Base-by-base conservation (phyloP, 1,284 basidiomycete species). In the Papiliotrema nemorosa region DNA sequence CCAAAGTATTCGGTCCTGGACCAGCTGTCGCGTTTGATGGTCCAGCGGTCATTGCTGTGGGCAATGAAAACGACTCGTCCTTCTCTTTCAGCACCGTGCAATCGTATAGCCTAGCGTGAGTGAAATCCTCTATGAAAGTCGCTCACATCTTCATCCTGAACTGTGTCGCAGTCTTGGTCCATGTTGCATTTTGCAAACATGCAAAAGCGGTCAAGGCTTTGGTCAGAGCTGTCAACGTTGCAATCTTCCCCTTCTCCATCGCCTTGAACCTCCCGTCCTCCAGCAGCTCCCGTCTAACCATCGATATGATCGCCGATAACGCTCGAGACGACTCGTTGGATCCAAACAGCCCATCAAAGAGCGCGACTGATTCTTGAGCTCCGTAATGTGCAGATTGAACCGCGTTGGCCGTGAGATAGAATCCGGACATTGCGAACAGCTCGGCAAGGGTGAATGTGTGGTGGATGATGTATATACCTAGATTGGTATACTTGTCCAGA, bases 191-290 rank as follows among this genome's bases (percentile, higher is more conserved):
- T 59, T 79, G 78, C 2, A 80, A 61, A 46, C 77, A 77, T 0
- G 77, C 77, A 60, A 79, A 80, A 0, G 78, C 78, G 1, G 78
- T 79, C 50, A 80, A 57, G 3, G 78, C 77, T 54, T 77, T 79
- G 1, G 78, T 80, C 45, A 79, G 63, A 9, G 72, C 70, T 12
- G 70, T 62, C n/a, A 77, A 49, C 21, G 57, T 70, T 14, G 66
- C 57, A 0, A 77, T 44, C 10, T 58, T 68, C 33, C 70, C 67
- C 45, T 61, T 64, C 14, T 70, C 60, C 24, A 64, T 66, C 20
- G 59, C 57, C 24, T 68, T 60, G 50, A 73, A 75, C 22, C 70
- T 52, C 33, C 70, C 66, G 55, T 74, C 72, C 37, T 71, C 62
- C 26, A 73, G 56, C 26, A 79, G 50, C 60, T 80, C 79, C n/a